Percentiles rank a stretch among this genome's conserved stretches.
phyloP scores from a whole-genome alignment of 768 basidiomycete species.

The Peribolospora baueri region DNA sequence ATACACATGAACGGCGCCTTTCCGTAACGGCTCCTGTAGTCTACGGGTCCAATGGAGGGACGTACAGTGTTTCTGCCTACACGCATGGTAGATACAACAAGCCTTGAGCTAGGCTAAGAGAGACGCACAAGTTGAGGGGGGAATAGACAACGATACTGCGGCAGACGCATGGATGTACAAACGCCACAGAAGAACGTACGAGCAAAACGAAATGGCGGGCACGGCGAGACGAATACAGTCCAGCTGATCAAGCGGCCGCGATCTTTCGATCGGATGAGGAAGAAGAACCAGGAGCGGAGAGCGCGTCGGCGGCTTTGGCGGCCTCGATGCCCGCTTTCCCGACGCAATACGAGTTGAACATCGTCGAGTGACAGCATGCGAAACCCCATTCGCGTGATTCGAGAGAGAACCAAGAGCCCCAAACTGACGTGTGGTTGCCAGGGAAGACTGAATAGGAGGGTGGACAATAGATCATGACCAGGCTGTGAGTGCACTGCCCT shows the following conservation, averaged over 20 bases:
- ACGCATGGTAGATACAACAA: no score
- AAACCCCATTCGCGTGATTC: slow-evolving; percentile 64
- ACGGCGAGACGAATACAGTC: no score
- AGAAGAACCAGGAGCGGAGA: slow-evolving; percentile 33
- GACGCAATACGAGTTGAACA: slow-evolving; percentile 76
- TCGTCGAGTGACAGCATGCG: slow-evolving; percentile 69
- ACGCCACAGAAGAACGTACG: no score
- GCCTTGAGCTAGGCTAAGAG: no score
- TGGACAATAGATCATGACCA: background rate
- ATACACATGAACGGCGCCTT: no score
- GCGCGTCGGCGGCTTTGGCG: slow-evolving; percentile 45
- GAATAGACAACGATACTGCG: no score
- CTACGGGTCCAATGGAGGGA: no score
- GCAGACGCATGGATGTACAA: no score
- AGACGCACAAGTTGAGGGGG: no score
- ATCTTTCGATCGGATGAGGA: slow-evolving; percentile 17
- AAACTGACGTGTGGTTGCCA: slow-evolving; percentile 86
- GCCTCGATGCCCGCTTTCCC: slow-evolving; percentile 65
- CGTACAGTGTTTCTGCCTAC: no score
- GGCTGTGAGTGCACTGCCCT: background rate
- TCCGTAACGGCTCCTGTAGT: no score
- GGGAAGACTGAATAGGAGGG: slow-evolving; percentile 34
- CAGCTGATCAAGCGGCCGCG: slow-evolving; percentile 4
- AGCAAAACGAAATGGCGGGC: no score
- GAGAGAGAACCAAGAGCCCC: slow-evolving; percentile 84